Evolutionary conservation across 768 basidiomycete genomes (phyloP).

Genomic region (Hebeloma cylindrosporum): DNA sequence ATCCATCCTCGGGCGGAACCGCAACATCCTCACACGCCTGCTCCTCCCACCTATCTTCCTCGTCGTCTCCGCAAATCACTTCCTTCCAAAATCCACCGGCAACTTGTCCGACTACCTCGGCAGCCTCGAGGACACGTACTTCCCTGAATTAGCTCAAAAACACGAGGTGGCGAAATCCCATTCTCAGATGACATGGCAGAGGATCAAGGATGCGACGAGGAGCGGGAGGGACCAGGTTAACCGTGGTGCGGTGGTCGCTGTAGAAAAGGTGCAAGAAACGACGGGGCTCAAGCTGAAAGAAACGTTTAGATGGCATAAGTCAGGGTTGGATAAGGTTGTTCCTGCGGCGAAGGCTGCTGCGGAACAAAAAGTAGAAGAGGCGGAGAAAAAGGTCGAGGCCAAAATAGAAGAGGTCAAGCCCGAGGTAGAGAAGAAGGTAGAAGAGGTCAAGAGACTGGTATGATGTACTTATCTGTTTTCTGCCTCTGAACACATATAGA

Average conservation of each 20-base stretch:
- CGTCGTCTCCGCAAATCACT: conserved; percentile 68
- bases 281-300: conserved; percentile 76
- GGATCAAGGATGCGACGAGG: conserved; percentile 50
- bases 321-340: conserved; percentile 6
- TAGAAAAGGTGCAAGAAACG: conserved; percentile 23
- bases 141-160: conserved; percentile 66
- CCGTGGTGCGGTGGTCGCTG: conserved; percentile 39
- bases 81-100: conserved; percentile 79
- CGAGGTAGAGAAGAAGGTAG: conserved; percentile 21
- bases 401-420: conserved; percentile 28
- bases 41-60: conserved; percentile 77
- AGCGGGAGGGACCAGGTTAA: conserved; percentile 46
- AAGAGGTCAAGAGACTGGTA: conserved; percentile 19
- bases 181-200: conserved; percentile 56
- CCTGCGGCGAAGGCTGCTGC: conserved; percentile 13
- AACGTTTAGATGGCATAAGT: conserved; percentile 34
- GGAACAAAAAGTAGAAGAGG: conserved; percentile 17
- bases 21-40: conserved; percentile 65
- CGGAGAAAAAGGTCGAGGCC: conserved; percentile 18
- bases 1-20: conserved; percentile 82
- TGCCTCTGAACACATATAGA: neutral
- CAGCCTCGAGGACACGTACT: conserved; percentile 67
- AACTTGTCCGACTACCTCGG: conserved; percentile 69
- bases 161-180: conserved; percentile 67
- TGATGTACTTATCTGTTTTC: conserved; percentile 5